Evolutionary conservation across 129 eudicot genomes (phyloP), one percentile per base, ranked within the genome.

Genomic region (Smallanthus sonchifolius): DNA sequence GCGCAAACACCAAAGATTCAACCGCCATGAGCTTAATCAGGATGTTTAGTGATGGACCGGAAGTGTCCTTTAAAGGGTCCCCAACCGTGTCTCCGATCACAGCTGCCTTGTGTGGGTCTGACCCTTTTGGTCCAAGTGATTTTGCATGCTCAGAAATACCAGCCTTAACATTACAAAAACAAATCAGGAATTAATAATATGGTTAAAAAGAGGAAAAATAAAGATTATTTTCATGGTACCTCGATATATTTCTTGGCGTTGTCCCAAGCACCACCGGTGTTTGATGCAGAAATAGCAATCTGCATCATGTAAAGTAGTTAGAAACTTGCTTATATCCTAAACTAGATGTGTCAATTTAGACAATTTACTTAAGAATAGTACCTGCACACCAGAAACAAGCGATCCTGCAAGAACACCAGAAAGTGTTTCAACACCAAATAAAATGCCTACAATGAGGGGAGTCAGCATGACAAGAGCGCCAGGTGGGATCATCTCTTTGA

Each of bases 261-360:
- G 73, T 92, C 97, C 97, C 97, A 91, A 57, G 97, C 97, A 69
- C 97, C 97, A 75, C 97, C 97, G 15, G 97, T 92, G 89, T 92
- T 92, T 43, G 97, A 92, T 70, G 97, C 97, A 79, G 97, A 92
- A 83, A 92, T 92, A 28, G 97, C 97, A 76, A 92, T 85, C 97
- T 92, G 85, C 69, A 38, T 67, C 65, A 70, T 36, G 45, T 15
- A 43, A 60, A 36, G 44, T 51, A 16, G 63, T 67, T 72, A 77
- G 39, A 38, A 55, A 37, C 34, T 36, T 75, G 65, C 44, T 71
- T 48, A 8, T 38, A 20, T 2, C 2, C 4, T 17, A 6, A 38
- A 4, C 42, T 38, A 38, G 42, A 4, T 2, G 42, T 4, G 7
- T 0, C 30, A 24, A 24, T 24, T 24, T 24, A 24, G 30, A 24